Conservation (phyloP, 345 rosid species). For the Anastatica hierochuntica region DNA sequence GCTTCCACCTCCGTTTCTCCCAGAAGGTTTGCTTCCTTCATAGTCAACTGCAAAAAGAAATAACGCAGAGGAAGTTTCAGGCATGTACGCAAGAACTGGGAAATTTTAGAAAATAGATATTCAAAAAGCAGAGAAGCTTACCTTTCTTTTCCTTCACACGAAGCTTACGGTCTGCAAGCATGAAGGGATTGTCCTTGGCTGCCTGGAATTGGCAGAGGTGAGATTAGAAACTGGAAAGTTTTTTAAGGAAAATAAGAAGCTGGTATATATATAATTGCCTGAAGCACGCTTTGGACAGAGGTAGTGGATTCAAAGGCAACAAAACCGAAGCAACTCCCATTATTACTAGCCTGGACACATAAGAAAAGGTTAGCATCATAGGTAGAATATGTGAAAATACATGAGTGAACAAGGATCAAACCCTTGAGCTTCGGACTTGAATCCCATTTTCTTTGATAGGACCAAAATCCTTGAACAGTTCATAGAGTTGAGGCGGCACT, state of each 20-base stretch:
- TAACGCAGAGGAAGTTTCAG: background rate
- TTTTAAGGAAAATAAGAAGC: too few species aligned
- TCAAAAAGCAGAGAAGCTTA: background rate
- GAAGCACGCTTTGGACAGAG: slow-evolving; percentile 26
- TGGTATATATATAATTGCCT: too few species aligned
- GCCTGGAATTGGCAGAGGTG: slow-evolving; percentile 2
- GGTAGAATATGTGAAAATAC: background rate
- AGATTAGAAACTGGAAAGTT: too few species aligned
- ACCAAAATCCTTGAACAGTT: slow-evolving; percentile 68
- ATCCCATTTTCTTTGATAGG: slow-evolving; percentile 59
- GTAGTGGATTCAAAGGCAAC: slow-evolving; percentile 21
- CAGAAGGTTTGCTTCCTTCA: slow-evolving; percentile 17
- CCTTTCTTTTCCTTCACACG: slow-evolving; percentile 29
- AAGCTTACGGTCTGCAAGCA: slow-evolving; percentile 24
- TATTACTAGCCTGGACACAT: slow-evolving; percentile 10
- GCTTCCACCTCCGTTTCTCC: slow-evolving; percentile 2
- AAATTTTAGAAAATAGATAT: background rate
- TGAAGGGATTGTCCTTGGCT: slow-evolving; percentile 9
- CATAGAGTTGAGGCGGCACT: slow-evolving; percentile 55
- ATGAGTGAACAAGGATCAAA: slow-evolving; percentile 14
- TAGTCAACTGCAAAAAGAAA: slow-evolving; percentile 17
- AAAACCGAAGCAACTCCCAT: slow-evolving; percentile 18
- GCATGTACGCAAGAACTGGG: background rate
- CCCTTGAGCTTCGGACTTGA: slow-evolving; percentile 84
- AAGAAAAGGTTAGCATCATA: background rate